Evolutionary conservation across 371 early-diverging fungal species (phyloP).

Genomic region (Smittium culicis): DNA sequence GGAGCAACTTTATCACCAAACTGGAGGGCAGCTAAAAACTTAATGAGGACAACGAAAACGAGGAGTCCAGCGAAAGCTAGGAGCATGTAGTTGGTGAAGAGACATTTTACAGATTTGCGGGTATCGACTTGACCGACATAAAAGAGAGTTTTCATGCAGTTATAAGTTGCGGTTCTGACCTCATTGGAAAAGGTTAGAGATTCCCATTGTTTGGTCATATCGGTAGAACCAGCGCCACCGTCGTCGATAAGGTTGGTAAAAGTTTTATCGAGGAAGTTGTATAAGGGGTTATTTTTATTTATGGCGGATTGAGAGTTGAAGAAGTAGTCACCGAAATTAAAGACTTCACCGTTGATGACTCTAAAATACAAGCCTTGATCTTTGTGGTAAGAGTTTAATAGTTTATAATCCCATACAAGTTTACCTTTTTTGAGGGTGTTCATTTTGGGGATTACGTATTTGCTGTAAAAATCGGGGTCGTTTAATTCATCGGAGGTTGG

Average conservation of each 20-base stretch:
- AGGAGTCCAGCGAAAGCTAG: conserved; percentile 56
- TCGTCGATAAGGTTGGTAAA: conserved; percentile 64
- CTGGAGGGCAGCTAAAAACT: conserved; percentile 76
- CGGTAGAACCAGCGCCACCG: conserved; percentile 51
- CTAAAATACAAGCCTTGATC: conserved; percentile 39
- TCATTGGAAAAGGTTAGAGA: neutral
- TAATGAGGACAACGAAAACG: conserved; percentile 61
- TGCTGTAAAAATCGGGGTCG: conserved; percentile 84
- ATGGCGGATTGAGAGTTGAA: conserved; percentile 21
- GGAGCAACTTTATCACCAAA: conserved; percentile 51
- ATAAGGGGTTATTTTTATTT: conserved; percentile 47
- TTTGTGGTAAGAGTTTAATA: conserved; percentile 56
- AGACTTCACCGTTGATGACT: conserved; percentile 37
- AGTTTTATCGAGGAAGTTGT: conserved; percentile 25
- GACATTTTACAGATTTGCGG: conserved; percentile 55
- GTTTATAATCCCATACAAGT: conserved; percentile 89
- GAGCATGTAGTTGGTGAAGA: conserved; percentile 69
- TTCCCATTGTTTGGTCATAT: conserved; percentile 17
- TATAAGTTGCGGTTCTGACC: conserved; percentile 22
- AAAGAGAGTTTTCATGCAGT: conserved; percentile 33
- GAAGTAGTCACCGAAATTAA: conserved; percentile 40
- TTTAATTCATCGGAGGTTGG: conserved; percentile 63
- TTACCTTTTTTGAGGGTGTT: conserved; percentile 79
- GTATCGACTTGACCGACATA: conserved; percentile 62
- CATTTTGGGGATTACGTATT: conserved; percentile 69